Evolutionary conservation across 192 early-diverging fungal genomes (phyloP), one percentile per base, ranked within the genome.

Genomic region (Coemansia sp.): DNA sequence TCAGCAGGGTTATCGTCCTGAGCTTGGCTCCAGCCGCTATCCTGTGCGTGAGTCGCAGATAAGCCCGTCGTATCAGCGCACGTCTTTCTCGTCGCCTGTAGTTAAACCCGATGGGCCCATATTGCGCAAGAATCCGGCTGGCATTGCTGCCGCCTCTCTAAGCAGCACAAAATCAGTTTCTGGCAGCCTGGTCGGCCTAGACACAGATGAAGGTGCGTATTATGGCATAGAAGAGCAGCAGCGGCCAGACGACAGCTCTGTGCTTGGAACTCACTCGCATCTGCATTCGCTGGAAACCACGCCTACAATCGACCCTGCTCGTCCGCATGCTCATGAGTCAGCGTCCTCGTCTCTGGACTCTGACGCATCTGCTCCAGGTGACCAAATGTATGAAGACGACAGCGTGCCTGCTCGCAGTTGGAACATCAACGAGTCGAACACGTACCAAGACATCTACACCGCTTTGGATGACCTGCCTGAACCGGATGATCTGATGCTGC

Each of bases 401-500:
- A n/a, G 2, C 6, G 20, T 39, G 15, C 8, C 60, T 22, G 20
- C 60, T 45, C 60, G 60, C 11, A 35, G 63, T 51, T 65, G 63
- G 54, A 56, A 41, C 36, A 43, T 45, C 20, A 61, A 38, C 60
- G 60, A 61, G 20, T n/a, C 57, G 1, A 36, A 59, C 17, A 7
- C 35, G 34, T 59, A 37, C 34, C 62, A 45, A 39, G 71, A 76
- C 51, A 66, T 76, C 14, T 76, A 76, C 36, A 41, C 64, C 4
- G 18, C 51, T 9, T 39, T 82, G 41, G 74, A 76, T 12, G 56
- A 74, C 6, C 61, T 75, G 5, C 60, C 74, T 2, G 79, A 82
- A 54, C 74, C 74, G 7, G 79, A 82, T 8, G 71, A 76, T 28
- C 61, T 82, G 11, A 53, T 64, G 79, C 71, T 82, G 3, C 74